A percentile compares a stretch with the other conserved stretches of the same genome.
phyloP scores from a whole-genome alignment of 192 early-diverging fungal genomes.

The Mortierella antarctica region DNA sequence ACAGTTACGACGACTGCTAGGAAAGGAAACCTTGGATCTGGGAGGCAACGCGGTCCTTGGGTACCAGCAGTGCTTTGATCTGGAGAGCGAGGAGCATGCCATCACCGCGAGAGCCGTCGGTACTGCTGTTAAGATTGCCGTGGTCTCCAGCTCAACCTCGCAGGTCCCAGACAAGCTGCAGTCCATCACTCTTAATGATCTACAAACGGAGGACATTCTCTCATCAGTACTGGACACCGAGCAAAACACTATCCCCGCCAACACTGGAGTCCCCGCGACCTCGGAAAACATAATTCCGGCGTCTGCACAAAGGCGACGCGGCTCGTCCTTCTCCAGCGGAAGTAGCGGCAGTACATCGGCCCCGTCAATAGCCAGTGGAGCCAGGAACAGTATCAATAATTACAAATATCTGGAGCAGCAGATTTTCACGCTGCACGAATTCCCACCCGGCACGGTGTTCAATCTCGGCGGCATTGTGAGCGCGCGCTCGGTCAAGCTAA shows the following conservation, averaged over 20 bases:
- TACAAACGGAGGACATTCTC: constrained; percentile 35
- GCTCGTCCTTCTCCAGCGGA: constrained; percentile 23
- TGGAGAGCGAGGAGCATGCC: constrained; percentile 75
- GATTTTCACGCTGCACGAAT: constrained; percentile 51
- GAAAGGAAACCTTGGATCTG: constrained; percentile 79
- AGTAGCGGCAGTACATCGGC: constrained; percentile 45
- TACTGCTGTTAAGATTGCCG: constrained; percentile 73
- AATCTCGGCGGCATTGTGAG: constrained; percentile 53
- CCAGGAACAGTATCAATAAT: constrained; percentile 50
- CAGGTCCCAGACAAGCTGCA: constrained; percentile 37
- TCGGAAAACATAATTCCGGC: constrained; percentile 7
- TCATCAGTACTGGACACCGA: constrained; percentile 21
- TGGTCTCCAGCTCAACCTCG: constrained; percentile 29
- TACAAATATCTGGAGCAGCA: constrained; percentile 56
- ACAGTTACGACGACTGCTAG: constrained; percentile 75
- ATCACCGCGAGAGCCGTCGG: constrained; percentile 83
- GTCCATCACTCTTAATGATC: constrained; percentile 16
- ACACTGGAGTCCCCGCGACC: neutral
- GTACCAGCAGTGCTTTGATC: constrained; percentile 80
- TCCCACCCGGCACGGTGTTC: constrained; percentile 54
- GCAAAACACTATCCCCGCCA: constrained; percentile 10
- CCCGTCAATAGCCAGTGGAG: constrained; percentile 42
- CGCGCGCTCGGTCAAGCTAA: constrained; percentile 54
- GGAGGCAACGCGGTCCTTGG: constrained; percentile 81
- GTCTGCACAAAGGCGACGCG: constrained; percentile 14